These are phyloP conservation scores for Stephania japonica DNA, from an alignment of 164 flowering plant species.

Conservation along the genomic window DNA sequence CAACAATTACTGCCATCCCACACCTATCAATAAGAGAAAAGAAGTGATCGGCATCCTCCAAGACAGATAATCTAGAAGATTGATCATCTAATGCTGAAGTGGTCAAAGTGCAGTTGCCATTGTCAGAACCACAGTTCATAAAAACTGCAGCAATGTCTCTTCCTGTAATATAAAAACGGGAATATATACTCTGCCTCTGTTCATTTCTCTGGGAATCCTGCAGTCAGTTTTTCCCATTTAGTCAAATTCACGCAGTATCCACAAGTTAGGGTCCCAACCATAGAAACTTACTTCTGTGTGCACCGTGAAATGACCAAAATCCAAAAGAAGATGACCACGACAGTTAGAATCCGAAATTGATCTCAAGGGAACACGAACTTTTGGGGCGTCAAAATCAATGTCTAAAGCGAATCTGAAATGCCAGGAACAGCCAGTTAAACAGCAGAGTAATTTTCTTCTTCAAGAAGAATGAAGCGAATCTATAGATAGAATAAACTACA, in stretches of 20 bases:
- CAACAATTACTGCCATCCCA: constrained; percentile 84
- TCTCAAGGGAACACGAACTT: constrained; percentile 80
- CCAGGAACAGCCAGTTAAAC: not conserved
- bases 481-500: not conserved
- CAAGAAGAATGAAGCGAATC: not conserved
- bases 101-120: constrained; percentile 31
- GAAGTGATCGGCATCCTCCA: constrained; percentile 33
- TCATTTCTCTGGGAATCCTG: constrained; percentile 66
- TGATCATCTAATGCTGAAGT: constrained; percentile 21
- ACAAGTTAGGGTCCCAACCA: not conserved
- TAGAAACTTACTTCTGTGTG: constrained; percentile 56
- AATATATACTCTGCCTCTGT: constrained; percentile 60
- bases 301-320: constrained; percentile 95
- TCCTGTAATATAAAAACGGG: constrained; percentile 87
- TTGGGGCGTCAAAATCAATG: constrained; percentile 98
- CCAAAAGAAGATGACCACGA: constrained; percentile 76
- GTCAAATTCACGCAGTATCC: constrained; percentile 5
- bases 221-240: constrained; percentile 9
- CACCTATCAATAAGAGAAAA: constrained; percentile 82
- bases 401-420: constrained; percentile 81
- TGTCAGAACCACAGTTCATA: constrained; percentile 44
- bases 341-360: constrained; percentile 32
- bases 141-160: constrained; percentile 95
- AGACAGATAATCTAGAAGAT: constrained; percentile 21
- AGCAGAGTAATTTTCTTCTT: not conserved